Conservation (phyloP, 2,329 filamentous ascomycete genomes). For the Lasiodiplodia sp. region DNA sequence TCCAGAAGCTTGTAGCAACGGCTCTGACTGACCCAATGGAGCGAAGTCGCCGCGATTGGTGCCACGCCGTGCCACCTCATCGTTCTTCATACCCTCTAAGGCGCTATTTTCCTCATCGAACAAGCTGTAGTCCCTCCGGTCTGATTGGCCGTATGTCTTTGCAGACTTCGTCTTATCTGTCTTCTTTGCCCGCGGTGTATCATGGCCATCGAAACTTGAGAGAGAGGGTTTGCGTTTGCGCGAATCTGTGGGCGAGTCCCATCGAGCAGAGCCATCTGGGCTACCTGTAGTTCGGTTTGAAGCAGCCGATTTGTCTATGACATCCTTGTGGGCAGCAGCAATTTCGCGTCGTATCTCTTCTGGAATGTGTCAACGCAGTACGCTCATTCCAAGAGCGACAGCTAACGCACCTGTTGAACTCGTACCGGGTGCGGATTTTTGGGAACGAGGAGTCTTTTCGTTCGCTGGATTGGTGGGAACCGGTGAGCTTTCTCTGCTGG, state of each 20-base stretch:
- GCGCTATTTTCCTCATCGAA: neutral
- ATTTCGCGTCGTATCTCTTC: constrained; percentile 12
- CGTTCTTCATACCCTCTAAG: constrained; percentile 9
- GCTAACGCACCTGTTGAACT: constrained; percentile 39
- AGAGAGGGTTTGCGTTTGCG: constrained; percentile 1
- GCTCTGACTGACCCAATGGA: neutral
- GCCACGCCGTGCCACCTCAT: neutral
- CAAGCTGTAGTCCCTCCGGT: neutral
- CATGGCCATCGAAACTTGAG: neutral
- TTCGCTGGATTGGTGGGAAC: constrained; percentile 18
- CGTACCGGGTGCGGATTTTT: constrained; percentile 33
- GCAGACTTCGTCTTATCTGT: constrained; percentile 3
- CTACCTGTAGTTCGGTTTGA: neutral
- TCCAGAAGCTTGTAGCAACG: neutral
- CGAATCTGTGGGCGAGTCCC: neutral
- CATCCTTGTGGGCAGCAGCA: constrained; percentile 19
- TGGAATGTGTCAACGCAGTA: neutral
- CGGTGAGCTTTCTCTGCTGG: constrained; percentile 26
- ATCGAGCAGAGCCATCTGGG: neutral
- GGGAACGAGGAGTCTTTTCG: constrained; percentile 33
- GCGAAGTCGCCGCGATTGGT: neutral
- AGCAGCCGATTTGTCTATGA: constrained; percentile 15
- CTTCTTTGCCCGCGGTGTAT: neutral
- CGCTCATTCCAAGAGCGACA: neutral
- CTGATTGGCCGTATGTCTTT: constrained; percentile 14